Evolutionary conservation across 1,139 yeast species (phyloP), one percentile per base, ranked within the genome.

Genomic region (Protomyces inundatus): DNA sequence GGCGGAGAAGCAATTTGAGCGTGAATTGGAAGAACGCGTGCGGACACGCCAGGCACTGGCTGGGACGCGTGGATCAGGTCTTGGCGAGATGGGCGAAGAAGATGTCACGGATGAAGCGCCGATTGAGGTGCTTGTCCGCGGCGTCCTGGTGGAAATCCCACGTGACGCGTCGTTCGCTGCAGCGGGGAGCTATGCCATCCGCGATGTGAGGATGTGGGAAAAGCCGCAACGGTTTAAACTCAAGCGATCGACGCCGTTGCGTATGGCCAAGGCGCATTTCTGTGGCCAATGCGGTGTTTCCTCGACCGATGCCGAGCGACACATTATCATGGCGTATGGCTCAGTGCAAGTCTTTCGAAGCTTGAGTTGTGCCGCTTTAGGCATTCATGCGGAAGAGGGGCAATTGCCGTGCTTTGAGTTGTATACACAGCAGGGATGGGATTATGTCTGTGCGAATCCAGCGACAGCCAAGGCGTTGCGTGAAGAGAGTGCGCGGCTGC

Each of bases 341-440:
- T 39, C 46, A 16, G 55, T 58, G 12, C 55, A 55, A 33, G 30
- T 58, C 34, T 58, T 58, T 35, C 56, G 54, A 42, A 40, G 42
- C 45, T 37, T 52, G 1, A 58, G 56, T 10, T 50, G 56, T 35
- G 52, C 53, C 10, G 37, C 45, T n/a, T 52, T 58, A 6, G 56
- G 56, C 14, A 52, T 58, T 23, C 40, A 14, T 5, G 53, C 39
- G 5, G 52, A 52, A 4, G 55, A 32, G 42, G 52, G 40, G 48
- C 30, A 14, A 10, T 4, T 42, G 48, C 62, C 62, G 4, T 52
- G 32, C 40, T 52, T 58, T 32, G 62, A 58, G 37, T 50, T 55
- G 37, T 45, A 50, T 36, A 58, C 62, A 23, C 53, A 51, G 36
- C 48, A 51, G 32, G 56, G 62, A 30, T 58, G 62, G 62, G 42